Evolutionary conservation across 2,329 filamentous ascomycete genomes (phyloP).

Genomic region (Fusarium ambrosium): DNA sequence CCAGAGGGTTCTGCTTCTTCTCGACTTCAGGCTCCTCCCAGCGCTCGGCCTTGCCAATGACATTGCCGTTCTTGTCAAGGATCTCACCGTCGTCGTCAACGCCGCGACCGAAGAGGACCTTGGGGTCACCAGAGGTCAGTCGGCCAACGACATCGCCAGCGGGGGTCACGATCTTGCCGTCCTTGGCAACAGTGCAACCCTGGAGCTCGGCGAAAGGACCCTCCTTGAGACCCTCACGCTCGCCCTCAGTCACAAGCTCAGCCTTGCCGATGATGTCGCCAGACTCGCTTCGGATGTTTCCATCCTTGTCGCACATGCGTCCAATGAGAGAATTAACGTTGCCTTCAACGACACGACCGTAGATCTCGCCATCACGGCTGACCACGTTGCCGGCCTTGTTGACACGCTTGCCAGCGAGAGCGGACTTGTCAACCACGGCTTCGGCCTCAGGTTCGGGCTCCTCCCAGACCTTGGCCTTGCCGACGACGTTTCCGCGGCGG

Average conservation of each 20-base stretch:
- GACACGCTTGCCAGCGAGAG: slow-evolving; percentile 77
- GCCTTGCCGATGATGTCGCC: slow-evolving; percentile 77
- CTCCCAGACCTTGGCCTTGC: slow-evolving; percentile 78
- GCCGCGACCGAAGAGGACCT: slow-evolving; percentile 77
- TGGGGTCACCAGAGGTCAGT: slow-evolving; percentile 77
- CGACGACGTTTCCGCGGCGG: slow-evolving; percentile 75
- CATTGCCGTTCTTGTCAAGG: slow-evolving; percentile 79
- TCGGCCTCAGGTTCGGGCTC: slow-evolving; percentile 61
- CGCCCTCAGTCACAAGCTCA: slow-evolving; percentile 76
- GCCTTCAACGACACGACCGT: slow-evolving; percentile 77
- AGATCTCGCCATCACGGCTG: slow-evolving; percentile 67
- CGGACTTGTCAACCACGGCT: slow-evolving; percentile 70
- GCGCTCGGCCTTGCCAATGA: slow-evolving; percentile 69
- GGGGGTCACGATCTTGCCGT: slow-evolving; percentile 75
- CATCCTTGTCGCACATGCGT: slow-evolving; percentile 78
- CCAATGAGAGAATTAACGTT: slow-evolving; percentile 73
- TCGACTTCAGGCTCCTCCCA: slow-evolving; percentile 70
- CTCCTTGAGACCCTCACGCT: slow-evolving; percentile 73
- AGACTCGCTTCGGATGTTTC: slow-evolving; percentile 79
- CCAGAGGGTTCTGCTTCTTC: slow-evolving; percentile 65
- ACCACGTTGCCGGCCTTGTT: slow-evolving; percentile 78
- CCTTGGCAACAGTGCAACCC: slow-evolving; percentile 75
- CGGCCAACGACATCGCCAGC: slow-evolving; percentile 80
- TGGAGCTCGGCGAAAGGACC: slow-evolving; percentile 77
- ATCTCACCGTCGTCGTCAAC: slow-evolving; percentile 89